Evolutionary conservation across 192 early-diverging fungal species (phyloP).

Genomic region (Chytriomyces sp.): DNA sequence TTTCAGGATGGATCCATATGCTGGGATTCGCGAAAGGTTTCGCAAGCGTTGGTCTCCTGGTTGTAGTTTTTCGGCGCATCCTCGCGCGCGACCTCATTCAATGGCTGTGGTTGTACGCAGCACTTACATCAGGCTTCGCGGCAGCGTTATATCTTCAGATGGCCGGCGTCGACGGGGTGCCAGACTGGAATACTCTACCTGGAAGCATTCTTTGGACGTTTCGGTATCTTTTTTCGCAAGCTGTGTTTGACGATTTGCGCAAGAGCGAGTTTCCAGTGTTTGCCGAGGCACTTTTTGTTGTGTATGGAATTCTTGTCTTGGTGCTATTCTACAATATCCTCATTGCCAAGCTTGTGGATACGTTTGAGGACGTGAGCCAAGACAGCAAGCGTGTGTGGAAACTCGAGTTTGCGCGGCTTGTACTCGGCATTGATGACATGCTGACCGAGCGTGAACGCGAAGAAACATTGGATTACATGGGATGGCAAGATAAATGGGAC

Average conservation of each 20-base stretch:
- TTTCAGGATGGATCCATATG: constrained; percentile 17
- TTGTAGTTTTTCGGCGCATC: constrained; percentile 18
- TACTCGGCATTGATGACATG: constrained; percentile 16
- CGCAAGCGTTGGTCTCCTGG: constrained; percentile 10
- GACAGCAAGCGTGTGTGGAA: constrained; percentile 26
- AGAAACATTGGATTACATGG: background rate
- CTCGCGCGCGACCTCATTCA: constrained; percentile 4
- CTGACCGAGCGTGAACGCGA: background rate
- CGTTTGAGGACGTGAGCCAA: background rate
- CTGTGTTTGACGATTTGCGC: constrained; percentile 19
- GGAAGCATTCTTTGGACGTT: constrained; percentile 13
- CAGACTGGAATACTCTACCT: constrained; percentile 13
- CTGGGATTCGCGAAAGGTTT: constrained; percentile 31
- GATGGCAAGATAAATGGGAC: background rate
- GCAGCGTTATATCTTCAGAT: constrained; percentile 27
- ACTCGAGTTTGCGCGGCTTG: constrained; percentile 20
- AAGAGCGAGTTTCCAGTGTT: background rate
- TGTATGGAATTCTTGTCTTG: background rate
- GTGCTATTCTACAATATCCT: constrained; percentile 27
- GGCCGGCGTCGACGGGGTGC: background rate
- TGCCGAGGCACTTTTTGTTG: constrained; percentile 16
- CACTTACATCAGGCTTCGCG: constrained; percentile 11
- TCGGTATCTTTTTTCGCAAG: constrained; percentile 17
- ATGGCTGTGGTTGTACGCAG: constrained; percentile 8
- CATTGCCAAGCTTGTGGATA: constrained; percentile 27